Evolutionary conservation across 106 monocot species (phyloP).

Genomic region (Acorus gramineus): DNA sequence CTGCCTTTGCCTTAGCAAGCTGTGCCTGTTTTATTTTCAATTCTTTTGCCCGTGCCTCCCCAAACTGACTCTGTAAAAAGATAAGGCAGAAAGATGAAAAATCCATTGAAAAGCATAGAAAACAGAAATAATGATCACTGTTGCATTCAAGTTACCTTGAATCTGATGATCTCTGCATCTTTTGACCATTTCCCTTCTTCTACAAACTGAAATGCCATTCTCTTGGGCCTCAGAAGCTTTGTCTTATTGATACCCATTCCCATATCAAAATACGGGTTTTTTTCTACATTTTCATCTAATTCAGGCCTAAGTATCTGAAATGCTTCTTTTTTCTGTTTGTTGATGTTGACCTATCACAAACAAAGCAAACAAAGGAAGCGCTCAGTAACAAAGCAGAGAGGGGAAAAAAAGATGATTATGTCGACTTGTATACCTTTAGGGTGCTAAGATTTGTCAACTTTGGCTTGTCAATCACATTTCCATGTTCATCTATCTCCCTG

Average conservation of each 20-base stretch:
- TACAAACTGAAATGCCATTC: conserved; percentile 88
- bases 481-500: conserved; percentile 92
- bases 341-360: conserved; percentile 77
- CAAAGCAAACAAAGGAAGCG: not conserved
- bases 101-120: not conserved
- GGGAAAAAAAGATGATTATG: not conserved
- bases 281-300: conserved; percentile 44
- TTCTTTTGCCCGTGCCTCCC: conserved; percentile 92
- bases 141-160: conserved; percentile 38
- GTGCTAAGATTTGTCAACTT: conserved; percentile 81
- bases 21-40: conserved; percentile 77
- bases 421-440: conserved; percentile 50
- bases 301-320: conserved; percentile 94
- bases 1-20: conserved; percentile 84
- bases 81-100: conserved; percentile 1
- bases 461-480: conserved; percentile 63
- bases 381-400: not conserved
- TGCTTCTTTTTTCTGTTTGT: conserved; percentile 98
- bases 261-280: conserved; percentile 65
- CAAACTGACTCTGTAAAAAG: conserved; percentile 77
- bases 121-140: not conserved
- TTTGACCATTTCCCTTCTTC: conserved; percentile 91
- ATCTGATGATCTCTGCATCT: conserved; percentile 68
- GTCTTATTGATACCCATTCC: conserved; percentile 81
- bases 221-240: conserved; percentile 77